Conservation (phyloP, 805 yeast species). For the Candida schatavii region DNA sequence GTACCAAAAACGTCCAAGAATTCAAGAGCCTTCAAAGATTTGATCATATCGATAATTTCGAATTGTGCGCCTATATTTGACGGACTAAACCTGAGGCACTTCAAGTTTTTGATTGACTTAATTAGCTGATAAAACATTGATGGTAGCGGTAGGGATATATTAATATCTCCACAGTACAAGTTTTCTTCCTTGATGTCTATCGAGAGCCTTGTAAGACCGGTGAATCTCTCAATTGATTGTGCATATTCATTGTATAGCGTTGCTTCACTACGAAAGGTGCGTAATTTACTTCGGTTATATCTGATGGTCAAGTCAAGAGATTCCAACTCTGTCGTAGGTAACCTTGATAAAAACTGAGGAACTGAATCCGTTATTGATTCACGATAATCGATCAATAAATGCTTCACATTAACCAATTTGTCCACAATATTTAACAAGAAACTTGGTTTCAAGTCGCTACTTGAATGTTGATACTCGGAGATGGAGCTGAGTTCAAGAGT, state of each 20-base stretch:
- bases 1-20: slow-evolving; percentile 47
- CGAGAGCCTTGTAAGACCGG: slow-evolving; percentile 30
- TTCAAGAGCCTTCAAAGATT: slow-evolving; percentile 20
- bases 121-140: slow-evolving; percentile 12
- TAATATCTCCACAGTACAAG: slow-evolving; percentile 25
- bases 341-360: slow-evolving; percentile 26
- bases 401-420: slow-evolving; percentile 20
- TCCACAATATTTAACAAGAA: slow-evolving; percentile 25
- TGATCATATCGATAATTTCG: slow-evolving; percentile 26
- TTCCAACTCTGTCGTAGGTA: slow-evolving; percentile 19
- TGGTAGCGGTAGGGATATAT: slow-evolving; percentile 17
- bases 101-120: slow-evolving; percentile 17
- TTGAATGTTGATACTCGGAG: slow-evolving; percentile 29
- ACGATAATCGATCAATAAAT: slow-evolving; percentile 37
- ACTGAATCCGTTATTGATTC: slow-evolving; percentile 42
- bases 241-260: slow-evolving; percentile 14
- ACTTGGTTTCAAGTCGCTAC: slow-evolving; percentile 12
- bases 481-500: slow-evolving; percentile 31
- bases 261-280: slow-evolving; percentile 7
- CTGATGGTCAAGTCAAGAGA: slow-evolving; percentile 41
- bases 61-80: not conserved
- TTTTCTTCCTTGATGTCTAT: slow-evolving; percentile 41
- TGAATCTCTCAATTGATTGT: slow-evolving; percentile 12
- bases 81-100: slow-evolving; percentile 41
- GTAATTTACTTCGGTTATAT: slow-evolving; percentile 30